Percentiles rank a stretch among this genome's conserved stretches.
phyloP scores from a whole-genome alignment of 2,329 filamentous ascomycete species.

The Hymenoscyphus fraxineus region DNA sequence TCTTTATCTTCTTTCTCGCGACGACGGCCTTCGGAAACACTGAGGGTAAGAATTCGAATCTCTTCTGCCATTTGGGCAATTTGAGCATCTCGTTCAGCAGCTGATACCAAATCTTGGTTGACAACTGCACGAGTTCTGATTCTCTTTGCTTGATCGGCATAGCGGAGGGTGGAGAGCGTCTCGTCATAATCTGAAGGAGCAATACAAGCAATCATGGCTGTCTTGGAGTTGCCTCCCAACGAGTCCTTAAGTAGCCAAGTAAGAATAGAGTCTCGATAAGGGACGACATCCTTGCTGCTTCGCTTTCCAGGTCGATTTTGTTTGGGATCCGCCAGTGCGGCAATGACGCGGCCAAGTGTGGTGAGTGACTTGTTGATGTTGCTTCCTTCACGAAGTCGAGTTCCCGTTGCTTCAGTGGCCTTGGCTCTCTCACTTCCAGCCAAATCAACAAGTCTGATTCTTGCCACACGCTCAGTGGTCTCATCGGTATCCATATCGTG shows the following conservation, averaged over 20 bases:
- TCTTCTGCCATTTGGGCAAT: conserved; percentile 94
- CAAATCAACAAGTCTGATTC: conserved; percentile 91
- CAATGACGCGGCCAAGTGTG: conserved; percentile 91
- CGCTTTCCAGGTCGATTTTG: conserved; percentile 54
- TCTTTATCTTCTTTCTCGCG: conserved; percentile 66
- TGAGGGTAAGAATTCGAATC: conserved; percentile 81
- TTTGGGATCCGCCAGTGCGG: conserved; percentile 73
- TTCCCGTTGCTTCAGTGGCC: conserved; percentile 89
- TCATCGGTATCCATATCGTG: conserved; percentile 97
- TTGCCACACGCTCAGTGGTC: conserved; percentile 89
- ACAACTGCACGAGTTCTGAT: conserved; percentile 92
- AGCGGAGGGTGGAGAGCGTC: conserved; percentile 90
- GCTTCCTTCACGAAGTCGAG: conserved; percentile 84
- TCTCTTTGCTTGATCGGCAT: conserved; percentile 95
- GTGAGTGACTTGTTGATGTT: conserved; percentile 99
- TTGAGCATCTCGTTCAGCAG: conserved; percentile 89
- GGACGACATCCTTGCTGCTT: conserved; percentile 68
- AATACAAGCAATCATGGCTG: conserved; percentile 98
- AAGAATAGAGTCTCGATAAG: conserved; percentile 84
- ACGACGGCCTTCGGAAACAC: conserved; percentile 59
- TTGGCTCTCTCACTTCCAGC: conserved; percentile 94
- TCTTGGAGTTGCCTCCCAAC: conserved; percentile 94
- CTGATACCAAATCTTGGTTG: conserved; percentile 91
- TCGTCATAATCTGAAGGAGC: conserved; percentile 95
- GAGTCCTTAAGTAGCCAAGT: conserved; percentile 92